These are phyloP conservation scores for Colletotrichum costaricense DNA, from an alignment of 2,329 filamentous ascomycete species.

Conservation along the genomic window DNA sequence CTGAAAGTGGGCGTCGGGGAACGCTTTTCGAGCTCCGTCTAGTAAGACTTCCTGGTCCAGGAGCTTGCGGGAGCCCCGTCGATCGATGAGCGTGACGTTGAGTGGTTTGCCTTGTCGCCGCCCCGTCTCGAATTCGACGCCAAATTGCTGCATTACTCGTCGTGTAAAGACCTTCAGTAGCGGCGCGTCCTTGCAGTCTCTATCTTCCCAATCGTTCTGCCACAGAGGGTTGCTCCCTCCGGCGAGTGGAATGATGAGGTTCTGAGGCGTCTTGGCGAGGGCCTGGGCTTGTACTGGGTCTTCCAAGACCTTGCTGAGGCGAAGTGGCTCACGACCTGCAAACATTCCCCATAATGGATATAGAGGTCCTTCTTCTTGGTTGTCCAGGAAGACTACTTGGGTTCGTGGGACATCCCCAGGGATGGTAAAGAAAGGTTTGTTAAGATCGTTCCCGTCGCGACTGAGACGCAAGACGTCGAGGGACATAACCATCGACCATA, in stretches of 20 bases:
- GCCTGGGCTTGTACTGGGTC: slow-evolving; percentile 2
- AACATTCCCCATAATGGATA: slow-evolving; percentile 52
- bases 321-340: slow-evolving; percentile 43
- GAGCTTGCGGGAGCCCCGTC: slow-evolving; percentile 46
- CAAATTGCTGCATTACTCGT: not conserved
- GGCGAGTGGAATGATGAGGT: slow-evolving; percentile 52
- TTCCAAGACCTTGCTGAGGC: slow-evolving; percentile 40
- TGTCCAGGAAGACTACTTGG: slow-evolving; percentile 50
- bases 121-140: not conserved
- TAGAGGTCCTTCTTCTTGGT: slow-evolving; percentile 47
- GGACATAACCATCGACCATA: slow-evolving; percentile 46
- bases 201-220: slow-evolving; percentile 51
- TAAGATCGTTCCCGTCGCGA: slow-evolving; percentile 20
- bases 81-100: slow-evolving; percentile 50
- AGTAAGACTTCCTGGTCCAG: slow-evolving; percentile 38
- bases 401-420: slow-evolving; percentile 39
- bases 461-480: slow-evolving; percentile 47
- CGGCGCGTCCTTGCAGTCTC: slow-evolving; percentile 40
- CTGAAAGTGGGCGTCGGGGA: slow-evolving; percentile 44
- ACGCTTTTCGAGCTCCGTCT: not conserved
- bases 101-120: slow-evolving; percentile 14
- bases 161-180: not conserved
- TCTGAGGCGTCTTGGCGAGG: slow-evolving; percentile 36
- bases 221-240: slow-evolving; percentile 54
- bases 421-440: slow-evolving; percentile 37